Evolutionary conservation across 176 grass and related monocot species (phyloP).

Genomic region (sorghum (Sorghum bicolor)): Sorghum_bicolor_NCBIv3 NC_012874.2:8456501-8457000

Average conservation of each 20-base stretch:
- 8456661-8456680: background rate
- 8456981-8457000: background rate
- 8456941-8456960: background rate
- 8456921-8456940: background rate
- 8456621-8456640: conserved; percentile 34
- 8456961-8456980: background rate
- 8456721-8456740: background rate
- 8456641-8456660: background rate
- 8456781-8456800: background rate
- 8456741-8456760: conserved; percentile 8
- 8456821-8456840: conserved; percentile 35
- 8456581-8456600: conserved; percentile 33
- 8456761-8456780: conserved; percentile 61
- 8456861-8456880: conserved; percentile 30
- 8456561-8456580: conserved; percentile 25
- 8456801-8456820: conserved; percentile 29
- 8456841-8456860: conserved; percentile 44
- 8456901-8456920: background rate
- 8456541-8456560: conserved; percentile 41
- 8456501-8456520: background rate
- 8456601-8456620: conserved; percentile 41
- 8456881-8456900: background rate
- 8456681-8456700: conserved; percentile 22
- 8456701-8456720: conserved; percentile 8
- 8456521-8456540: conserved; percentile 50